Conservation (phyloP, 2,329 filamentous ascomycete species). For the Ceratocystis cacaofunesta region DNA sequence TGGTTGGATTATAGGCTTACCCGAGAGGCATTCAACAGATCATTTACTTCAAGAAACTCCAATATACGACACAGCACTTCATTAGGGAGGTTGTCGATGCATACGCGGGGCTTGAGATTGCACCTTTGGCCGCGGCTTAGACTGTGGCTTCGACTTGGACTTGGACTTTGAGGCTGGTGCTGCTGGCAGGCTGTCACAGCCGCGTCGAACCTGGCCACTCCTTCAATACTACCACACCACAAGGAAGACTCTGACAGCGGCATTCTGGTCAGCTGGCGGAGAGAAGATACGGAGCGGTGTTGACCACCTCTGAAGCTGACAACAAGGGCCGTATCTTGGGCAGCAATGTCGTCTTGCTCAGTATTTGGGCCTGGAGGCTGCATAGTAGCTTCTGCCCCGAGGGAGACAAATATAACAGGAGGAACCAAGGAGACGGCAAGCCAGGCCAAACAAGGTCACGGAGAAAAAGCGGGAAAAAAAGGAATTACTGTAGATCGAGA, state of each 20-base stretch:
- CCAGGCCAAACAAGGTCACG: neutral
- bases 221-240: neutral
- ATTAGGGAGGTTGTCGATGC: constrained; percentile 32
- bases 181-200: constrained; percentile 1
- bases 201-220: neutral
- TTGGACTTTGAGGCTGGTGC: neutral
- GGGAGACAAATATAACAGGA: neutral
- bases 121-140: neutral
- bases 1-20: constrained; percentile 26
- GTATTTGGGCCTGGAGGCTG: neutral
- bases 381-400: neutral
- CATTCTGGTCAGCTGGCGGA: neutral
- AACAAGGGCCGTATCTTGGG: constrained; percentile 2
- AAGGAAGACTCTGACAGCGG: neutral
- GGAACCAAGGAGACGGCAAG: neutral
- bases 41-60: constrained; percentile 40
- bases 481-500: neutral
- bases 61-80: constrained; percentile 43
- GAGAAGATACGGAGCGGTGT: neutral
- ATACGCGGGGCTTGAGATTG: neutral
- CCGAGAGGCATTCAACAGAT: constrained; percentile 40
- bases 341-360: neutral
- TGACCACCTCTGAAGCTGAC: neutral
- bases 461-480: neutral
- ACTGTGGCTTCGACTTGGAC: neutral